Conservation (phyloP, 1,139 yeast species). For the Nakaseomyces bracarensis region DNA sequence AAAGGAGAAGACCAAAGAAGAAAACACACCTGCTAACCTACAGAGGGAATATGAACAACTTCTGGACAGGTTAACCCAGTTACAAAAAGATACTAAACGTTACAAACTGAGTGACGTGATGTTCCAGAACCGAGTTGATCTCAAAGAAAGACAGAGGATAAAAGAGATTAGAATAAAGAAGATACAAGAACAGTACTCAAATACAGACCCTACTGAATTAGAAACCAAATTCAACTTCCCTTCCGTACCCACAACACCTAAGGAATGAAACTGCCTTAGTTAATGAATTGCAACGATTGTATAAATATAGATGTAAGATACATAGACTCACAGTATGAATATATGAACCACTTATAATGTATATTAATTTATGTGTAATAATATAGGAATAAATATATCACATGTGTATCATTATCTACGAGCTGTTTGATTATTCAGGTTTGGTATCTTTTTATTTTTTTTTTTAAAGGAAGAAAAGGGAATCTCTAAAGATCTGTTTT, state of each 20-base stretch:
- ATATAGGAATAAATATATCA: too few relatives aligned
- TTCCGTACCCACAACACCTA: conserved; percentile 36
- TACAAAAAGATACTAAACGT: conserved; percentile 35
- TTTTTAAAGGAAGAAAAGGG: too few relatives aligned
- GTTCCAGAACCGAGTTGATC: conserved; percentile 44
- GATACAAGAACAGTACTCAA: conserved; percentile 26
- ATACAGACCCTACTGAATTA: conserved; percentile 35
- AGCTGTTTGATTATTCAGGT: too few relatives aligned
- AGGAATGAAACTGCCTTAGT: conserved; percentile 2
- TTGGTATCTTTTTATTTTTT: too few relatives aligned
- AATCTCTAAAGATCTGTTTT: too few relatives aligned
- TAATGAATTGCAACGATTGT: too few relatives aligned
- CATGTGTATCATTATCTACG: too few relatives aligned
- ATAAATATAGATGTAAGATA: too few relatives aligned
- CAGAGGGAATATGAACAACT: conserved; percentile 28
- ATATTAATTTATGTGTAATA: too few relatives aligned
- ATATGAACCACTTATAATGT: too few relatives aligned
- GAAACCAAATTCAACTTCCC: conserved; percentile 47
- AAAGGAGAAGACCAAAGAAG: conserved; percentile 18
- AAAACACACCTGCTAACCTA: conserved; percentile 16
- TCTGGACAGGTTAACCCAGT: conserved; percentile 25
- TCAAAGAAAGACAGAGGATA: conserved; percentile 36
- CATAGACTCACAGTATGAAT: too few relatives aligned
- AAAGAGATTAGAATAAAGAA: conserved; percentile 28
- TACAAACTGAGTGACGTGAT: conserved; percentile 47